Evolutionary conservation across 108 stramenopile genomes (phyloP), one percentile per base, ranked within the genome.

Genomic region (Bacterosira constricta): DNA sequence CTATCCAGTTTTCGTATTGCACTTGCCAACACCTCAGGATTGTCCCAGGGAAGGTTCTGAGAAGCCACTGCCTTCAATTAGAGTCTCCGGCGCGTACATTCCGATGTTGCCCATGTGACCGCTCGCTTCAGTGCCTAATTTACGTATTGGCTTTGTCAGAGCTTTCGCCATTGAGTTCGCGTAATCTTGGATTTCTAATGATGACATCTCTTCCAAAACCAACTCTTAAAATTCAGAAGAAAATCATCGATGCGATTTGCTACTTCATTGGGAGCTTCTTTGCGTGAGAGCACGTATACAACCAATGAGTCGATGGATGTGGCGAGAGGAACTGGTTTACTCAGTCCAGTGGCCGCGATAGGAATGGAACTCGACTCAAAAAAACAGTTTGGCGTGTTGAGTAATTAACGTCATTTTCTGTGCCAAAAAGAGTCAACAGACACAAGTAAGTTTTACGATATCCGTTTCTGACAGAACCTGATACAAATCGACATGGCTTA

Each of bases 241-340:
- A 95, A 95, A 18, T 91, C 87, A 51, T 95, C 94, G 31, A 95
- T 87, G n/a, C 91, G 80, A 27, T 65, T 50, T 0, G 73, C 82
- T 32, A 95, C 80, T 27, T 91, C 91, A 6, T 67, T 46, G 6
- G 94, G 94, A 6, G 78, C 34, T 20, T 84, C 63, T 66, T 91
- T 93, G 3, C 83, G 82, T 52, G 90, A 91, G 47, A 95, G 60
- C 29, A 95, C 83, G 27, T 83, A 87, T 26, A 95, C 45, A 0
- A 82, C 80, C 6, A 95, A 57, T 27, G 80, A 88, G 59, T 95
- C 94, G 26, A 93, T 71, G 4, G 87, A 81, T 20, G 83, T 83
- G 9, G 81, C 73, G 37, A 63, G 63, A 18, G 80, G 81, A 34
- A 73, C 61, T 21, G 67, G 10, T 4, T 38, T n/a, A n/a, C n/a